phyloP scores from a whole-genome alignment of 805 yeast species.

The Brettanomyces bruxellensis region DNA sequence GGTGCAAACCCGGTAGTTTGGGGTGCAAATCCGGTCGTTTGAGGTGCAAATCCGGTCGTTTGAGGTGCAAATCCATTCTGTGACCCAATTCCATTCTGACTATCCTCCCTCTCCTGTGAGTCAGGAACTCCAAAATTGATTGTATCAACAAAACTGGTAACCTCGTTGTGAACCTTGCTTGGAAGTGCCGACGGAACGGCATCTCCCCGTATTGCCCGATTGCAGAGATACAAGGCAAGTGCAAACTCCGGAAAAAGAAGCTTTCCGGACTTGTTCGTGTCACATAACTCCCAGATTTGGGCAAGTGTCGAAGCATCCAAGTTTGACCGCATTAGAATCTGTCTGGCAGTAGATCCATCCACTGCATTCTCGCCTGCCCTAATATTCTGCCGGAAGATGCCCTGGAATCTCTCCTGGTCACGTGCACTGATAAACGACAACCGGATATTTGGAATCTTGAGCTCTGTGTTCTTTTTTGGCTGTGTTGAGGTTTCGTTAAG shows the following conservation, averaged over 20 bases:
- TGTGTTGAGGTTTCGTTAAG: constrained; percentile 9
- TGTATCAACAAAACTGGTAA: constrained; percentile 80
- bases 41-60: constrained; percentile 31
- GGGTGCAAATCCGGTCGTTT: constrained; percentile 31
- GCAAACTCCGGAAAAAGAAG: constrained; percentile 92
- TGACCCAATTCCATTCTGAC: constrained; percentile 1
- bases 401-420: constrained; percentile 83
- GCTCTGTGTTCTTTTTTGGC: constrained; percentile 38
- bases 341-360: constrained; percentile 66
- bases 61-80: constrained; percentile 20
- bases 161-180: constrained; percentile 68
- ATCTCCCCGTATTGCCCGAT: constrained; percentile 68
- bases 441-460: constrained; percentile 68
- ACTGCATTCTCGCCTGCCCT: constrained; percentile 60
- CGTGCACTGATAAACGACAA: constrained; percentile 75
- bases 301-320: constrained; percentile 67
- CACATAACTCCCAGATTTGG: constrained; percentile 87
- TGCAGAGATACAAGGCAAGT: constrained; percentile 80
- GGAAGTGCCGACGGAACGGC: constrained; percentile 69
- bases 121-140: constrained; percentile 58
- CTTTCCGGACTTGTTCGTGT: constrained; percentile 76
- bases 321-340: constrained; percentile 71
- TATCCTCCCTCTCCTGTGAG: not conserved
- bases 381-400: constrained; percentile 72
- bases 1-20: constrained; percentile 31